Conservation (phyloP, 2,329 filamentous ascomycete genomes). For the Colletotrichum camelliae region DNA sequence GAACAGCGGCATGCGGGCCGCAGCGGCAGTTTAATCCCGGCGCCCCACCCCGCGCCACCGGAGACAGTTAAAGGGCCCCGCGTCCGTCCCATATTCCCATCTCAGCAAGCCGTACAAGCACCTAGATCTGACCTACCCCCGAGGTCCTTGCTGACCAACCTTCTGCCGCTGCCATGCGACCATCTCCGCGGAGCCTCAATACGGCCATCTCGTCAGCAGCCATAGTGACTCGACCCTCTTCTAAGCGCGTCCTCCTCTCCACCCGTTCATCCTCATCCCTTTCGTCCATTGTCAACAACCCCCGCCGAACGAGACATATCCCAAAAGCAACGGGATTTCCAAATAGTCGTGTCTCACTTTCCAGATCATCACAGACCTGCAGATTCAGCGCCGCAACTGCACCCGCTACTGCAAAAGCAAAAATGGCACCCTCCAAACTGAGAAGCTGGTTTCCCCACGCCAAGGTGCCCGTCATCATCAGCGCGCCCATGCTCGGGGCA, state of each 20-base stretch:
- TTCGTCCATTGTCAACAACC: background rate
- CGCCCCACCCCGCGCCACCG: background rate
- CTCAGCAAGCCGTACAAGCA: background rate
- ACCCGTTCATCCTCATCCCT: background rate
- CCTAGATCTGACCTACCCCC: background rate
- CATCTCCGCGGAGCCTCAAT: background rate
- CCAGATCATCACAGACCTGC: background rate
- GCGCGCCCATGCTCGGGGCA: conserved; percentile 41
- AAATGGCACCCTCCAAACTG: conserved; percentile 10
- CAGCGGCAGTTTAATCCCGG: background rate
- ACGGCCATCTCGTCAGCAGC: background rate
- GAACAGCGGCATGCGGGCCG: background rate
- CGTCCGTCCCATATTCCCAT: background rate
- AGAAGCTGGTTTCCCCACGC: conserved; percentile 16
- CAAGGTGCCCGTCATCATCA: conserved; percentile 26
- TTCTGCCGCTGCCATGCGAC: background rate
- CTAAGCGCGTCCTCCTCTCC: background rate
- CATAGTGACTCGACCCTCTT: background rate
- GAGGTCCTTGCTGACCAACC: background rate
- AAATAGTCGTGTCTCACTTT: background rate
- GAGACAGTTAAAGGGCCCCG: background rate
- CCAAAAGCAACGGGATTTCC: background rate
- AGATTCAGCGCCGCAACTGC: background rate
- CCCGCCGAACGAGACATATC: background rate
- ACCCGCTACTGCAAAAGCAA: background rate